These are phyloP conservation scores for Geosmithia morbida DNA, from an alignment of 2,329 filamentous ascomycete species.

Conservation along the genomic window DNA sequence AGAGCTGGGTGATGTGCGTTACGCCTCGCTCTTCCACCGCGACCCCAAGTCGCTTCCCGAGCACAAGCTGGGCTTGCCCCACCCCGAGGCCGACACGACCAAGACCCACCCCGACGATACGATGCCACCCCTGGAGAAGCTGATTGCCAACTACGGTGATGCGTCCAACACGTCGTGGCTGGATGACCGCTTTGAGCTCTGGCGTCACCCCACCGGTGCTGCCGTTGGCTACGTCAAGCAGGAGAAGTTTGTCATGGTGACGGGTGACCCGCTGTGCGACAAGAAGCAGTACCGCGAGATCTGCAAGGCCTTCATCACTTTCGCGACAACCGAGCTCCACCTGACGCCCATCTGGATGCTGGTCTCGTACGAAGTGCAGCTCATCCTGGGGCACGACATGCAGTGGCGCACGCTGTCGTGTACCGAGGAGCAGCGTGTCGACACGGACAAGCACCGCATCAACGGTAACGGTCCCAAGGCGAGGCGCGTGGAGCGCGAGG, in stretches of 20 bases:
- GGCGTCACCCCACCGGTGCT: constrained; percentile 74
- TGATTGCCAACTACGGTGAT: constrained; percentile 92
- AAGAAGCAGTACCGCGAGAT: constrained; percentile 59
- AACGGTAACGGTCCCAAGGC: constrained; percentile 55
- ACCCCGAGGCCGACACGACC: constrained; percentile 73
- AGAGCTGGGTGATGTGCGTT: constrained; percentile 75
- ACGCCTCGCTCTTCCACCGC: constrained; percentile 75
- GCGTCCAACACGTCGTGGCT: constrained; percentile 90
- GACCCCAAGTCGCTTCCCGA: constrained; percentile 78
- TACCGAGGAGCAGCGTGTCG: constrained; percentile 76
- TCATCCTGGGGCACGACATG: constrained; percentile 64
- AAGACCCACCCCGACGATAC: constrained; percentile 31
- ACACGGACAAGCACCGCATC: constrained; percentile 56
- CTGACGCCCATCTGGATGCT: constrained; percentile 83
- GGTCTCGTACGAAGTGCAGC: constrained; percentile 64
- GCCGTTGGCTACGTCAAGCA: constrained; percentile 72
- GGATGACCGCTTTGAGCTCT: constrained; percentile 76
- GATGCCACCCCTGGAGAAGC: constrained; percentile 64
- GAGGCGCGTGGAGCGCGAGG: constrained; percentile 67
- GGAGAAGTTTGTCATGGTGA: constrained; percentile 66
- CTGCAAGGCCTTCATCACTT: constrained; percentile 60
- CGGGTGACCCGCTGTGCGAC: constrained; percentile 80
- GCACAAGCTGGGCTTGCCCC: constrained; percentile 52
- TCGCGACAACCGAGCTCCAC: constrained; percentile 51
- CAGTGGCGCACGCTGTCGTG: constrained; percentile 84